phyloP scores from a whole-genome alignment of 108 stramenopile genomes.

The Hondaea fermentalgiana region DNA sequence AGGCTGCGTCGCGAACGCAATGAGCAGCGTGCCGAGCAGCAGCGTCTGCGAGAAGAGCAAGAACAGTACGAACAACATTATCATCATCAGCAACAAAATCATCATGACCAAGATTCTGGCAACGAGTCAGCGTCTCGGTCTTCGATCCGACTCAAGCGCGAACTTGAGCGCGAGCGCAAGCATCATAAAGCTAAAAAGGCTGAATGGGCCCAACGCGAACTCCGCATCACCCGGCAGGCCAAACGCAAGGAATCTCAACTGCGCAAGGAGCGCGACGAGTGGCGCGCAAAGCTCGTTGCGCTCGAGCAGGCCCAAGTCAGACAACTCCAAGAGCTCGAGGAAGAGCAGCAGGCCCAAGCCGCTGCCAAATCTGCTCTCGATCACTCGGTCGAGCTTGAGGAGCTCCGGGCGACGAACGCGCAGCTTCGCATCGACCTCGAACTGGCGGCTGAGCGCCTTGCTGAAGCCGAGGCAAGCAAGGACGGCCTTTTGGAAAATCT shows the following conservation, averaged over 20 bases:
- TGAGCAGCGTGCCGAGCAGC: neutral
- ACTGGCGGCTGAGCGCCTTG: neutral
- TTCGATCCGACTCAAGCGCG: neutral
- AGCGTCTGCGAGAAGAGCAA: neutral
- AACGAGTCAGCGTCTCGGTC: neutral
- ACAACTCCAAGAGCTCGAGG: neutral
- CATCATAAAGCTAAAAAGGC: neutral
- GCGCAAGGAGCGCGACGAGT: neutral
- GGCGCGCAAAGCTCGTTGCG: neutral
- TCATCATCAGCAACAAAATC: neutral
- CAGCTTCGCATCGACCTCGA: neutral
- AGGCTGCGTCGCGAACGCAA: neutral
- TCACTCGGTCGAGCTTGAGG: neutral
- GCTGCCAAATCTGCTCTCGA: neutral
- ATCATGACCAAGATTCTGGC: neutral
- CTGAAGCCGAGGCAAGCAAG: neutral
- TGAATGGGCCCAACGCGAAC: neutral
- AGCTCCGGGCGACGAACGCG: neutral
- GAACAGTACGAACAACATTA: neutral
- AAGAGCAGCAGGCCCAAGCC: too few species aligned
- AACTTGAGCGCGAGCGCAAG: neutral
- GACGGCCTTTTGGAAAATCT: neutral
- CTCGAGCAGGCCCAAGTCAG: neutral
- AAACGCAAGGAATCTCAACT: neutral
- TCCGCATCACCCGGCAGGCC: neutral